phyloP scores from a whole-genome alignment of 2,329 filamentous ascomycete species.

The Fusarium chlamydosporum region DNA sequence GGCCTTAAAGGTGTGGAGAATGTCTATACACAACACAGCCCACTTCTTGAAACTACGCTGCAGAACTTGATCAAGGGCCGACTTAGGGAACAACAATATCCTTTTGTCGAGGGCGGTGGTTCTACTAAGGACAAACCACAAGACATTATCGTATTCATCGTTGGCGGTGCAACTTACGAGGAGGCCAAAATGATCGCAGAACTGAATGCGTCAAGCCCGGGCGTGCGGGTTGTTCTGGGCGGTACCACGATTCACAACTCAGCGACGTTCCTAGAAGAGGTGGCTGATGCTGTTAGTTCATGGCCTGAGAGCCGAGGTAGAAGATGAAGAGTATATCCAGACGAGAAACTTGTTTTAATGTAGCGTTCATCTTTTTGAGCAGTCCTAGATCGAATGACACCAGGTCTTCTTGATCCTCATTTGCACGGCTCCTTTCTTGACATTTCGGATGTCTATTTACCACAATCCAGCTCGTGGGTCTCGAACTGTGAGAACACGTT shows the following conservation, averaged over 20 bases:
- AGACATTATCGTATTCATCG: conserved; percentile 94
- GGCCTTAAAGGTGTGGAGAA: conserved; percentile 98
- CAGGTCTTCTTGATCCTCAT: not conserved
- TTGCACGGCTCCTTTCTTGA: not conserved
- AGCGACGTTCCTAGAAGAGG: conserved; percentile 87
- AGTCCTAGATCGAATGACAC: conserved; percentile 3
- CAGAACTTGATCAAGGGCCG: conserved; percentile 95
- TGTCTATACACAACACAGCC: conserved; percentile 97
- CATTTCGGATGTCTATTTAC: no score
- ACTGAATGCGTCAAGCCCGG: conserved; percentile 91
- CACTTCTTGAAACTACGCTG: conserved; percentile 85
- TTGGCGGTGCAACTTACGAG: conserved; percentile 95
- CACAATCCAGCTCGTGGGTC: not conserved
- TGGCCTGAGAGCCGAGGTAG: conserved; percentile 78
- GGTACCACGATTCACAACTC: conserved; percentile 93
- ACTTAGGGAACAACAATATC: conserved; percentile 87
- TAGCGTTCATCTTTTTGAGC: conserved; percentile 19
- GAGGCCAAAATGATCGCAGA: conserved; percentile 97
- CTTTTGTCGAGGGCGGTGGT: conserved; percentile 90
- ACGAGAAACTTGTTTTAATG: conserved; percentile 6
- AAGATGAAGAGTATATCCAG: conserved; percentile 34
- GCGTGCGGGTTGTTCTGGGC: conserved; percentile 88
- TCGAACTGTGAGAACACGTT: not conserved
- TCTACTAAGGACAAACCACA: conserved; percentile 95
- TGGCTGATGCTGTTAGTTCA: conserved; percentile 86